Percentiles rank a stretch among this genome's conserved stretches.
phyloP scores from a whole-genome alignment of 2,329 filamentous ascomycete species.

The Fusarium clavum region DNA sequence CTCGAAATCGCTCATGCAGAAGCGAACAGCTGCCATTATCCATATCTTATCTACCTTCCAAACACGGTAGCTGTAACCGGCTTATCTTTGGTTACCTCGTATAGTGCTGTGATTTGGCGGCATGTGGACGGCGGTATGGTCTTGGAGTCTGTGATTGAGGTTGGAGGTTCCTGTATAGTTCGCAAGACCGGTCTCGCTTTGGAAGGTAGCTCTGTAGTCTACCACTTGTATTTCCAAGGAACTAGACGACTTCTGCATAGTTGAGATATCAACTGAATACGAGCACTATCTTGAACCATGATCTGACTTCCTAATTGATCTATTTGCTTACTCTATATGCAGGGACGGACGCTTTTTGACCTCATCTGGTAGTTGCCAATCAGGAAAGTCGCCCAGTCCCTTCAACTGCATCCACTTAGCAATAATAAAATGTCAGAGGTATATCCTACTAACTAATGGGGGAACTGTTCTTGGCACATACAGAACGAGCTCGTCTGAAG shows the following conservation, averaged over 20 bases:
- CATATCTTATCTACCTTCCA: constrained; percentile 22
- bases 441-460: background rate
- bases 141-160: background rate
- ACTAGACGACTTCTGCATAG: background rate
- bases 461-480: too few species aligned
- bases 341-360: background rate
- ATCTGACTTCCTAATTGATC: background rate
- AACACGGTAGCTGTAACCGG: constrained; percentile 10
- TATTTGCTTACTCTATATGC: background rate
- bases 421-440: accelerated
- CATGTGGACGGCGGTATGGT: background rate
- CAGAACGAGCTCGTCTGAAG: too few species aligned
- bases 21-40: background rate
- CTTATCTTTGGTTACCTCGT: constrained; percentile 3
- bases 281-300: background rate
- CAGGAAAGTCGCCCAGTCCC: background rate
- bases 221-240: background rate
- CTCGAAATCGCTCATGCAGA: background rate
- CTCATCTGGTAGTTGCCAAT: background rate
- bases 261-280: background rate
- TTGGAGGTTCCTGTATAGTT: background rate
- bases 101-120: background rate
- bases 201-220: background rate
- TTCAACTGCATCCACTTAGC: background rate
- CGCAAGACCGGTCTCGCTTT: background rate